Evolutionary conservation across 1,139 yeast genomes (phyloP).

Genomic region (Taphrina populina): DNA sequence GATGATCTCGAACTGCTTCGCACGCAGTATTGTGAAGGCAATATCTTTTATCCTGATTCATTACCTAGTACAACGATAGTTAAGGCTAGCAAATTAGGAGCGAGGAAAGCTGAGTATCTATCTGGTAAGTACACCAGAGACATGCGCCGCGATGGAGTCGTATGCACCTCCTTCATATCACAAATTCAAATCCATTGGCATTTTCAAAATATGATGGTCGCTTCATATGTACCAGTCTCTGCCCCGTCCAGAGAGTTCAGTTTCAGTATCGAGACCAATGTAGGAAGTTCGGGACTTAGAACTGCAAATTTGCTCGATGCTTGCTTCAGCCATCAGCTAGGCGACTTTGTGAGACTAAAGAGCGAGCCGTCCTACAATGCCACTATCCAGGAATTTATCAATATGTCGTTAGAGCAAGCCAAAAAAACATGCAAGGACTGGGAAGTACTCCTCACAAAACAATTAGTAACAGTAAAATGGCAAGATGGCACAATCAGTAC

Average conservation of each 20-base stretch:
- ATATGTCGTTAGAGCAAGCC: not conserved
- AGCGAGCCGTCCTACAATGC: not conserved
- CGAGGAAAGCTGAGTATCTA: conserved; percentile 16
- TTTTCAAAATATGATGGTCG: conserved; percentile 19
- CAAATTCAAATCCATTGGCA: conserved; percentile 7
- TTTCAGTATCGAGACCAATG: not conserved
- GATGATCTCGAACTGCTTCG: conserved; percentile 9
- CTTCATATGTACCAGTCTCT: not conserved
- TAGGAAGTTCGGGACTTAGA: not conserved
- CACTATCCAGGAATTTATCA: not conserved
- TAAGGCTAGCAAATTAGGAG: not conserved
- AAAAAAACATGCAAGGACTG: conserved; percentile 11
- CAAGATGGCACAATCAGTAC: conserved; percentile 35
- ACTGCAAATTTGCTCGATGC: not conserved
- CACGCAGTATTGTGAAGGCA: conserved; percentile 7
- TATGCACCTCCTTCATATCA: conserved; percentile 8
- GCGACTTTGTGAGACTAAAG: not conserved
- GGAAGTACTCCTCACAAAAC: conserved; percentile 34
- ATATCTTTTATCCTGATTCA: conserved; percentile 12
- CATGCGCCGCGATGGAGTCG: conserved; percentile 14
- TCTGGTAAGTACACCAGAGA: conserved; percentile 6
- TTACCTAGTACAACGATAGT: conserved; percentile 12
- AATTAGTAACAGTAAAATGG: conserved; percentile 36
- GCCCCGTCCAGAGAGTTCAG: conserved; percentile 2
- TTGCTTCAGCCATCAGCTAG: conserved; percentile 12